Percentiles rank a stretch among this genome's conserved stretches.
Conservation (phyloP, 345 rosid genomes). For the Arabis hirsuta region DNA sequence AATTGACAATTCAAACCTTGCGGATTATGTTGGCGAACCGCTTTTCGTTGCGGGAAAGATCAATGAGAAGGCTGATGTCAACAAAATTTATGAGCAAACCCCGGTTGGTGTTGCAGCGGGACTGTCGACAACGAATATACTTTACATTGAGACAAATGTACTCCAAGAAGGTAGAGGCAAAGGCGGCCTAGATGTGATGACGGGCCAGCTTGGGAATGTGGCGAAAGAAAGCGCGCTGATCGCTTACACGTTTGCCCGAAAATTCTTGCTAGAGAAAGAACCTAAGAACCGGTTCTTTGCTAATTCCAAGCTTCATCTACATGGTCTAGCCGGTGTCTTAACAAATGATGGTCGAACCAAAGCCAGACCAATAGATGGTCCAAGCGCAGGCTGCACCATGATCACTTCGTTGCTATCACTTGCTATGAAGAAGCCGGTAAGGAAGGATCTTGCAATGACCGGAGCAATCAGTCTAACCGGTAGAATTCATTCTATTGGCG, state of each 20-base stretch:
- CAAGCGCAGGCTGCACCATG: constrained; percentile 98
- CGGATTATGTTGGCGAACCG: no score
- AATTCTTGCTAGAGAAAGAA: constrained; percentile 65
- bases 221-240: constrained; percentile 94
- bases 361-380: constrained; percentile 84
- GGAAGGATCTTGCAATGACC: constrained; percentile 89
- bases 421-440: constrained; percentile 72
- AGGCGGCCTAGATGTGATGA: constrained; percentile 29
- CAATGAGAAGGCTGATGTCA: background rate
- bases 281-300: constrained; percentile 64
- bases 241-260: constrained; percentile 80
- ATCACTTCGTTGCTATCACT: constrained; percentile 87
- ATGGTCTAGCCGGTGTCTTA: constrained; percentile 68
- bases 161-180: no score
- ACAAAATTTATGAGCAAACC: no score
- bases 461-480: no score
- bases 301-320: constrained; percentile 82
- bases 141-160: no score
- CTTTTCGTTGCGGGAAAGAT: constrained; percentile 37
- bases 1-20: no score
- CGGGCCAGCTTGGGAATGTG: constrained; percentile 90
- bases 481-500: no score
- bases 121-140: no score
- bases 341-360: no score
- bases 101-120: no score